Conservation (phyloP, 495 filamentous ascomycete species). For the Tuber indicum region DNA sequence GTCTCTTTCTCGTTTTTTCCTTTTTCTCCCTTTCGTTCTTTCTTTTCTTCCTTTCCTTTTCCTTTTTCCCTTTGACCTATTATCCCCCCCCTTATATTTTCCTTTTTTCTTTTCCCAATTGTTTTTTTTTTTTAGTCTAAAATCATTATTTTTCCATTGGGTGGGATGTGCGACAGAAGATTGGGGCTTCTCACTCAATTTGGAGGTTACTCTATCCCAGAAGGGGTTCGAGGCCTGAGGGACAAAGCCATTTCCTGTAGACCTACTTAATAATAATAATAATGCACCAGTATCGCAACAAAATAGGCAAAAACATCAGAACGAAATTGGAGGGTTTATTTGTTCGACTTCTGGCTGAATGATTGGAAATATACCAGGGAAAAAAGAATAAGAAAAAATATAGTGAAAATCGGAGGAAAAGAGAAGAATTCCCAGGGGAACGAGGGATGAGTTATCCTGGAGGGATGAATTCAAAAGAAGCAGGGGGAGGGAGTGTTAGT, state of each 20-base stretch:
- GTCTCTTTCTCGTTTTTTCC: constrained; percentile 4
- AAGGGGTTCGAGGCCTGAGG: constrained; percentile 13
- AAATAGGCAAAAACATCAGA: neutral
- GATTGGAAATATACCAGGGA: neutral
- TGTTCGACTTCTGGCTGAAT: constrained; percentile 27
- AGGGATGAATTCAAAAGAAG: constrained; percentile 36
- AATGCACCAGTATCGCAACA: neutral
- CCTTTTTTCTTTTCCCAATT: neutral
- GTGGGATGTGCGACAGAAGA: constrained; percentile 23
- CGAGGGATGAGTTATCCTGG: neutral
- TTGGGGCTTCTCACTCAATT: constrained; percentile 6
- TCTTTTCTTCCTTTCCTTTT: constrained; percentile 18
- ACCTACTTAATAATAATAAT: neutral
- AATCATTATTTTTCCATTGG: constrained; percentile 18
- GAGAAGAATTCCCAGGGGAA: neutral
- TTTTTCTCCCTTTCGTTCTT: constrained; percentile 2
- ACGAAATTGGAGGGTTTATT: constrained; percentile 7
- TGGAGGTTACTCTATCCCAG: constrained; percentile 12
- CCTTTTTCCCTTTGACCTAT: constrained; percentile 13
- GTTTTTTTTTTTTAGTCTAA: neutral
- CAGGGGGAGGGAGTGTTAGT: constrained; percentile 13
- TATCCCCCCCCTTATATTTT: constrained; percentile 11
- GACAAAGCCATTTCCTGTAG: constrained; percentile 19
- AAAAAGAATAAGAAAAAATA: neutral
- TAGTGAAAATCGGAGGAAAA: neutral